A percentile compares a stretch with the other conserved stretches of the same genome.
These are phyloP conservation scores for Penicillium occitanis DNA, from an alignment of 2,329 filamentous ascomycete species.

Conservation along the genomic window DNA sequence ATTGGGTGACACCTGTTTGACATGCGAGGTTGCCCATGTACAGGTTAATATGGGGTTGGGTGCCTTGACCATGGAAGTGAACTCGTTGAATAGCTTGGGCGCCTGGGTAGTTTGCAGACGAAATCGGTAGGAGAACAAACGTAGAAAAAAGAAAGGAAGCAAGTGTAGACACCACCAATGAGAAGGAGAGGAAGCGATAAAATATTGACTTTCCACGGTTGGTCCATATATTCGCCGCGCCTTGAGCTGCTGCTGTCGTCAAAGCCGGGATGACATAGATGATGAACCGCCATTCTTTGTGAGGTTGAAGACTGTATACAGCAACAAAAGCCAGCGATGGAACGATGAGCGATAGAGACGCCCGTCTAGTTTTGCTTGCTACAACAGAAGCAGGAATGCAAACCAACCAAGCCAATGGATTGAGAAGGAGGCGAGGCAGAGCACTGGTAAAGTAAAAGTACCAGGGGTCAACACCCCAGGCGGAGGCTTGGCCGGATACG, in stretches of 20 bases:
- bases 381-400: slow-evolving; percentile 54
- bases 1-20: slow-evolving; percentile 63
- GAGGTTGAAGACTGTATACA: slow-evolving; percentile 83
- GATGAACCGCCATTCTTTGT: slow-evolving; percentile 96
- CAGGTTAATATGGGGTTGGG: slow-evolving; percentile 40
- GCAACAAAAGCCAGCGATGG: slow-evolving; percentile 72
- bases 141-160: slow-evolving; percentile 61
- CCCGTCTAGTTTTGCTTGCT: slow-evolving; percentile 52
- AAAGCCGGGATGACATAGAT: slow-evolving; percentile 81
- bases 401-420: slow-evolving; percentile 64
- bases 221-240: slow-evolving; percentile 68
- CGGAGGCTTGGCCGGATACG: slow-evolving; percentile 73
- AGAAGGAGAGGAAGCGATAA: slow-evolving; percentile 56
- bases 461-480: slow-evolving; percentile 86
- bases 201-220: slow-evolving; percentile 62
- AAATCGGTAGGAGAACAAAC: slow-evolving; percentile 73
- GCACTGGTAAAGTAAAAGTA: slow-evolving; percentile 82
- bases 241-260: slow-evolving; percentile 73
- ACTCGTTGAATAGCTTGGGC: slow-evolving; percentile 67
- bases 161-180: slow-evolving; percentile 61
- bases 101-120: slow-evolving; percentile 90
- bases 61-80: slow-evolving; percentile 34
- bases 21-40: slow-evolving; percentile 63
- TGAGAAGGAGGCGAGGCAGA: slow-evolving; percentile 78
- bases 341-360: slow-evolving; percentile 56